Evolutionary conservation across 148 eudicot species (phyloP), one percentile per base, ranked within the genome.

Genomic region (Pouteria glomerata): DNA sequence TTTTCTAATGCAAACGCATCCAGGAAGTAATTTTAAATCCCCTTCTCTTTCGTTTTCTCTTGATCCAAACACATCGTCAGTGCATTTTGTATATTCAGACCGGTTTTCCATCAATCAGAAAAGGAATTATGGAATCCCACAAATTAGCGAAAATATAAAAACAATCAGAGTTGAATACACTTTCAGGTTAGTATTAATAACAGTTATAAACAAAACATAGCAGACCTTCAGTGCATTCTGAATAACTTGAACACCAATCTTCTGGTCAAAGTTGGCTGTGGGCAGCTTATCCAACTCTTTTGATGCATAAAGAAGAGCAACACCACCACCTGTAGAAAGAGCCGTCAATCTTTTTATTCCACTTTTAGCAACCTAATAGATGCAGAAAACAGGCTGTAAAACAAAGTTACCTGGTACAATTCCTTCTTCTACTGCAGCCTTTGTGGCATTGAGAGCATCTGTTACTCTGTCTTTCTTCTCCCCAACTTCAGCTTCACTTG

Each of bases 391-490:
- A 13, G n/a, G 8, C 4, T 11, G 18, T 1, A 71, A n/a, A 31
- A 29, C 11, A 41, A 63, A 68, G 42, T 53, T 76, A 88, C 92
- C 93, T 6, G 99, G 91, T 8, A 96, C 94, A 73, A 96, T 92
- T 42, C 99, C 99, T 85, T 96, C 99, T 56, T 89, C 92, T 33
- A 96, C 99, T 26, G 99, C 97, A 10, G 99, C 99, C 80, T 92
- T 90, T 52, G 97, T 96, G 76, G 99, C 97, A 79, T 96, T 92
- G 8, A 96, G 66, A 69, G 99, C 99, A 80, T 96, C 99, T 2
- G 94, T 92, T 33, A 96, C 96, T 74, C 99, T 87, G 81, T 92
- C 99, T 75, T 92, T 96, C 88, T 96, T 96, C 82, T 96, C 99
- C 64, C 90, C 79, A 42, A 96, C 97, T 81, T 96, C 99, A 50